Conservation (phyloP, 768 basidiomycete genomes). For the Lactarius evosmus region DNA sequence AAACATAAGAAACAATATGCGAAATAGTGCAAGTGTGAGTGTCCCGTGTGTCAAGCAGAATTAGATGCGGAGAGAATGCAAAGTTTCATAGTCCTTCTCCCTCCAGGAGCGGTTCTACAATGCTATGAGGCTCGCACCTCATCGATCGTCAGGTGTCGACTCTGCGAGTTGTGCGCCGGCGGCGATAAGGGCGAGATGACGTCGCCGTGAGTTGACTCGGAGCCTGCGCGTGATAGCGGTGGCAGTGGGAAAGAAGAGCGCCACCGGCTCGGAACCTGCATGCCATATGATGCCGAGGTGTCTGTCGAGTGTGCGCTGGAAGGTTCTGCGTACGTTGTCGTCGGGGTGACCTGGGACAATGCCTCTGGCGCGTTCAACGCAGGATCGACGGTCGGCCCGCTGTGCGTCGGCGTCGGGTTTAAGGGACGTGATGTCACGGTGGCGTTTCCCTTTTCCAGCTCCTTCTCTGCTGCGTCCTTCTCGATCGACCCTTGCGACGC, state of each 20-base stretch:
- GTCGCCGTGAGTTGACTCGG: conserved; percentile 5
- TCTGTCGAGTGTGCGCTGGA: conserved; percentile 25
- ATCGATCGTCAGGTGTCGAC: conserved; percentile 14
- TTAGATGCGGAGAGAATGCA: neutral
- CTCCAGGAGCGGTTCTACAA: neutral
- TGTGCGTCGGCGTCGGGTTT: conserved; percentile 52
- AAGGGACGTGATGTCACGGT: conserved; percentile 37
- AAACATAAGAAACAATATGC: conserved; percentile 16
- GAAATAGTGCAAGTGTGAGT: conserved; percentile 13
- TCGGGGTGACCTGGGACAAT: conserved; percentile 46
- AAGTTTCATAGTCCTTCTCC: conserved; percentile 1
- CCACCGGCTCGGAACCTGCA: conserved; percentile 23
- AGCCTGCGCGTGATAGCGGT: conserved; percentile 12
- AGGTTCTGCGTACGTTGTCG: conserved; percentile 22
- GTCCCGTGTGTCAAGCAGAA: conserved; percentile 11
- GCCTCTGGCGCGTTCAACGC: conserved; percentile 39
- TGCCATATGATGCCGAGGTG: conserved; percentile 25
- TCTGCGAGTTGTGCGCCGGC: neutral
- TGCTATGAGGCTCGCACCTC: conserved; percentile 15
- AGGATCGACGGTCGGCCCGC: conserved; percentile 42
- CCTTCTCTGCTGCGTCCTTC: conserved; percentile 30
- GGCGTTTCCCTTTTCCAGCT: conserved; percentile 23
- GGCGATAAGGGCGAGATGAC: conserved; percentile 7
- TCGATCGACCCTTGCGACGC: conserved; percentile 31
- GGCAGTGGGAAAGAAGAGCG: conserved; percentile 10